A percentile compares a stretch with the other conserved stretches of the same genome.
phyloP scores from a whole-genome alignment of 148 eudicot species.

The Amaranthus cruentus region DNA sequence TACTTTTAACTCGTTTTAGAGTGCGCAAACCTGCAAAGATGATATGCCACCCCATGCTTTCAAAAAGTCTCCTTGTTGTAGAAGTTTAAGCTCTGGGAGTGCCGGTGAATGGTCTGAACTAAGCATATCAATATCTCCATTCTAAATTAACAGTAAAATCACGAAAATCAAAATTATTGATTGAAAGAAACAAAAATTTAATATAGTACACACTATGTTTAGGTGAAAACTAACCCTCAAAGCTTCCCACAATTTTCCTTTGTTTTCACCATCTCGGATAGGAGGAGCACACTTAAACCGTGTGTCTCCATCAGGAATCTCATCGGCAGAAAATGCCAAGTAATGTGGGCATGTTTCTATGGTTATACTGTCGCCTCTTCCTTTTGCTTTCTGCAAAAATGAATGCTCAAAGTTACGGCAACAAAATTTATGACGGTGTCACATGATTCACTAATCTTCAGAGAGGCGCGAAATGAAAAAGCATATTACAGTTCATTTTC shows the following conservation, averaged over 20 bases:
- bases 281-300: slow-evolving; percentile 97
- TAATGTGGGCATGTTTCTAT: slow-evolving; percentile 97
- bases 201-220: not conserved
- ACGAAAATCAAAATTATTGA: slow-evolving; percentile 5
- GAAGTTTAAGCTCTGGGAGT: slow-evolving; percentile 67
- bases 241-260: slow-evolving; percentile 77
- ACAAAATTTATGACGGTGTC: not conserved
- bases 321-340: slow-evolving; percentile 90
- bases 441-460: not conserved
- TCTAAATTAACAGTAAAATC: slow-evolving; percentile 37
- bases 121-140: slow-evolving; percentile 83
- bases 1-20: not conserved
- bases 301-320: slow-evolving; percentile 87
- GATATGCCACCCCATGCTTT: slow-evolving; percentile 99
- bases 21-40: slow-evolving; percentile 72
- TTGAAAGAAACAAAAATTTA: not conserved
- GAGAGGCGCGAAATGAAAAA: not conserved
- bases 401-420: not conserved
- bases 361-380: slow-evolving; percentile 76
- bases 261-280: slow-evolving; percentile 75
- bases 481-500: no score
- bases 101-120: slow-evolving; percentile 98
- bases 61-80: slow-evolving; percentile 78
- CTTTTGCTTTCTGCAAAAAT: slow-evolving; percentile 72
- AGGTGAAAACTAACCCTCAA: slow-evolving; percentile 47